Percentiles rank a stretch among this genome's conserved stretches.
Conservation (phyloP, 2,329 filamentous ascomycete species). For the Paracoccidioides brasiliensis region DNA sequence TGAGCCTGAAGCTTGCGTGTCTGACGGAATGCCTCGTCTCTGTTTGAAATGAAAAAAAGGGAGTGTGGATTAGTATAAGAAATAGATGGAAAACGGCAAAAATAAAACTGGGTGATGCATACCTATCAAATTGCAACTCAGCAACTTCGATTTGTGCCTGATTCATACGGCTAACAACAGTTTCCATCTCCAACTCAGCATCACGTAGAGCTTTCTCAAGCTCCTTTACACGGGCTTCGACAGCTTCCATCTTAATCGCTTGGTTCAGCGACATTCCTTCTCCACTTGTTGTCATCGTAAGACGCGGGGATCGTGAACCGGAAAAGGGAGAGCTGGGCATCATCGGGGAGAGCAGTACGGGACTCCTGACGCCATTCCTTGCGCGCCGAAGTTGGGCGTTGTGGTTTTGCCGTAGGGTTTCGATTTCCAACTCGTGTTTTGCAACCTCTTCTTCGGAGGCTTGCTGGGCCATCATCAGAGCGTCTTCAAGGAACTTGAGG, state of each 20-base stretch:
- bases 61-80: background rate
- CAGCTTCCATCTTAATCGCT: conserved; percentile 57
- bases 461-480: conserved; percentile 68
- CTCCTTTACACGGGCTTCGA: conserved; percentile 68
- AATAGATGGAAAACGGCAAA: conserved; percentile 13
- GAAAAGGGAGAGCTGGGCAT: conserved; percentile 52
- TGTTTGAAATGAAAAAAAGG: conserved; percentile 16
- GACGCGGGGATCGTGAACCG: conserved; percentile 43
- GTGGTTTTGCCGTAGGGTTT: conserved; percentile 61
- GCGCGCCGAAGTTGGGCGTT: conserved; percentile 64
- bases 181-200: conserved; percentile 70
- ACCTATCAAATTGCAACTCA: conserved; percentile 50
- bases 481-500: conserved; percentile 71
- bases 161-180: conserved; percentile 73
- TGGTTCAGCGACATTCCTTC: conserved; percentile 48
- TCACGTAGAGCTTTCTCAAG: conserved; percentile 68
- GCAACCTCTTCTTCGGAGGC: conserved; percentile 66
- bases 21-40: conserved; percentile 59
- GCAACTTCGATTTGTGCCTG: conserved; percentile 70
- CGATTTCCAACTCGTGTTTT: conserved; percentile 76
- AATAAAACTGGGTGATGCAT: background rate
- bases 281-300: conserved; percentile 51
- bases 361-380: conserved; percentile 39
- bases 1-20: conserved; percentile 56
- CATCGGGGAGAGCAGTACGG: conserved; percentile 40